Evolutionary conservation across 2,329 filamentous ascomycete species (phyloP).

Genomic region (Colletotrichum sp.): DNA sequence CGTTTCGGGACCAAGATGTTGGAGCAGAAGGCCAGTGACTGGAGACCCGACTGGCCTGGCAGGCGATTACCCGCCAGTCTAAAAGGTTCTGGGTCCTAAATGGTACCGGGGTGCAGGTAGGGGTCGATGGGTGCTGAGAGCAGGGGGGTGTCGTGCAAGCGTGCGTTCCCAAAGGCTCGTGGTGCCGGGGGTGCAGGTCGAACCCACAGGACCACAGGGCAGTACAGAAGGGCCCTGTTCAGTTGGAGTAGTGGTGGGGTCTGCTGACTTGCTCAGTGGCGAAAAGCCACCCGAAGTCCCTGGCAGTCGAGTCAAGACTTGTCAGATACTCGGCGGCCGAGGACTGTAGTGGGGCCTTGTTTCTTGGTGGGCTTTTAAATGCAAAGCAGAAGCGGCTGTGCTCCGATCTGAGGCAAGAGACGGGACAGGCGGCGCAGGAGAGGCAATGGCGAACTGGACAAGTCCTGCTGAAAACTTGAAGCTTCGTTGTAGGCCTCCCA

Average conservation of each 20-base stretch:
- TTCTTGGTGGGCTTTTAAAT: conserved; percentile 13
- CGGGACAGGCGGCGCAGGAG: not conserved
- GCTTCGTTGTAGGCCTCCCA: not conserved
- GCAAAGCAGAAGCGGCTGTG: conserved; percentile 16
- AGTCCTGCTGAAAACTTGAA: not conserved
- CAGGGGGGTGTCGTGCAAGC: conserved; percentile 18
- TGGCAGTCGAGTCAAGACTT: conserved; percentile 22
- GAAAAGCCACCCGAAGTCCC: conserved; percentile 19
- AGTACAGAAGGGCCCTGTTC: conserved; percentile 18
- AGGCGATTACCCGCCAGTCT: conserved; percentile 21
- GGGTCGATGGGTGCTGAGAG: conserved; percentile 16
- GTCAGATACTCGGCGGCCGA: conserved; percentile 20
- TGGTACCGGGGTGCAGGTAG: conserved; percentile 16
- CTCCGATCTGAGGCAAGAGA: conserved; percentile 1
- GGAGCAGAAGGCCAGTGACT: conserved; percentile 12
- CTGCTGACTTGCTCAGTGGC: conserved; percentile 23
- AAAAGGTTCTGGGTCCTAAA: conserved; percentile 22
- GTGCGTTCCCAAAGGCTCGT: conserved; percentile 22
- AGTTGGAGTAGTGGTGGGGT: conserved; percentile 23
- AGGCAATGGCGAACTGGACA: not conserved
- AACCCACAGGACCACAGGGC: conserved; percentile 23
- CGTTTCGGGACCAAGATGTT: conserved; percentile 23
- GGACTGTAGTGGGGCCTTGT: conserved; percentile 6
- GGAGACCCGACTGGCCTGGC: conserved; percentile 17
- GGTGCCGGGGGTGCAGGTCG: conserved; percentile 17